Evolutionary conservation across 345 rosid genomes (phyloP).

Genomic region (Cardamine chenopodiifolia): DNA sequence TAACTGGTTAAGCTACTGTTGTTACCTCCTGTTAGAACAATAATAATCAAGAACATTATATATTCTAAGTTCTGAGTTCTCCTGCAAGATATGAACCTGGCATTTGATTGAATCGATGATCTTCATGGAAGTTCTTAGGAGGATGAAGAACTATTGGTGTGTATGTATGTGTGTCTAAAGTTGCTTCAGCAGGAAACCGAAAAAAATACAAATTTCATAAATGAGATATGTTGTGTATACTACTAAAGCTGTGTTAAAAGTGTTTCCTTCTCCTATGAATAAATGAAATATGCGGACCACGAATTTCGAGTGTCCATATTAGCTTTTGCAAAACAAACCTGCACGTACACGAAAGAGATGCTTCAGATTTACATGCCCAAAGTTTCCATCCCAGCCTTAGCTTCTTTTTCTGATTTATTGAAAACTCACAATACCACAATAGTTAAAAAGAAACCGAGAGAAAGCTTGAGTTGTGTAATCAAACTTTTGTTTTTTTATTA

Average conservation of each 20-base stretch:
- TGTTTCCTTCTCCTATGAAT: conserved; percentile 42
- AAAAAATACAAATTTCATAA: conserved; percentile 17
- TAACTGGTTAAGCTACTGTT: conserved; percentile 37
- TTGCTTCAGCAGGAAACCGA: conserved; percentile 24
- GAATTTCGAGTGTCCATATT: conserved; percentile 63
- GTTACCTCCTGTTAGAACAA: conserved; percentile 21
- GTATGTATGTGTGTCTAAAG: conserved; percentile 10
- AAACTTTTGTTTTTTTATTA: conserved; percentile 25
- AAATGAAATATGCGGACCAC: conserved; percentile 67
- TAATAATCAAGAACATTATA: conserved; percentile 5
- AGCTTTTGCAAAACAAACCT: conserved; percentile 95
- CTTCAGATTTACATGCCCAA: conserved; percentile 70
- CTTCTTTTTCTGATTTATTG: conserved; percentile 34
- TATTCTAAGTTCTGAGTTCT: conserved; percentile 6
- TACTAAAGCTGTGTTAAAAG: conserved; percentile 30
- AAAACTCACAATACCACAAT: conserved; percentile 33
- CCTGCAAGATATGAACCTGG: conserved; percentile 23
- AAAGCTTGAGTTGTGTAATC: conserved; percentile 23
- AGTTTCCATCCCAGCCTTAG: conserved; percentile 40
- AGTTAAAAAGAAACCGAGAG: conserved; percentile 4
- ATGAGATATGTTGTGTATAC: conserved; percentile 24
- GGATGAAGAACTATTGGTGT: conserved; percentile 11
- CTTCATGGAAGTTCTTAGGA: background rate
- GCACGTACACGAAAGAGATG: conserved; percentile 90
- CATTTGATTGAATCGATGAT: background rate